A percentile compares a stretch with the other conserved stretches of the same genome.
Conservation (phyloP, 768 basidiomycete species). For the Naematelia aurantialba region DNA sequence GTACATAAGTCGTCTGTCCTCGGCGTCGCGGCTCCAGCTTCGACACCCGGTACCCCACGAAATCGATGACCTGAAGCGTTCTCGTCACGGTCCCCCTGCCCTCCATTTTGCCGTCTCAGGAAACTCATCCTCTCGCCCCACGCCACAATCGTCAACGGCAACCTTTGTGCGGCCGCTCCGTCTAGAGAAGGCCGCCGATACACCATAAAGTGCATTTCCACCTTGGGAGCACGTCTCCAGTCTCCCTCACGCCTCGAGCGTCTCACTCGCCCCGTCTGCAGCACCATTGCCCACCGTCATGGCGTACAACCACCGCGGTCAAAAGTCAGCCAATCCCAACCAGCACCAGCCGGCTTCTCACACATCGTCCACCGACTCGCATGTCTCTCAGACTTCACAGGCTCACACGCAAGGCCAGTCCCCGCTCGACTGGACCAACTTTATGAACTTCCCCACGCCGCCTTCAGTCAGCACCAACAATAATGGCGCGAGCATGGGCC, state of each 20-base stretch:
- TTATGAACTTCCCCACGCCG: conserved; percentile 40
- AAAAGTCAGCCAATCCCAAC: not conserved
- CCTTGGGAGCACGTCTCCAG: too few species aligned
- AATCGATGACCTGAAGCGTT: too few species aligned
- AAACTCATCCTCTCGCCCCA: too few species aligned
- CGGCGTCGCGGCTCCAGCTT: not conserved
- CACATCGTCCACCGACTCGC: not conserved
- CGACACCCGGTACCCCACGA: too few species aligned
- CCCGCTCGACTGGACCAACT: conserved; percentile 40
- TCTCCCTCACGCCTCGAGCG: too few species aligned
- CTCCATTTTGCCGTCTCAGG: too few species aligned
- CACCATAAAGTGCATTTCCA: too few species aligned
- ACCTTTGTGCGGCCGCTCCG: not conserved
- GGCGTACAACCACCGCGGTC: not conserved
- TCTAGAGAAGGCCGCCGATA: not conserved
- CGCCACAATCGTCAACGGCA: not conserved
- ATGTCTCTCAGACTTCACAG: not conserved
- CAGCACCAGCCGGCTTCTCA: not conserved
- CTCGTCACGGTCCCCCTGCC: too few species aligned
- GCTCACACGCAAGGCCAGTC: conserved; percentile 10
- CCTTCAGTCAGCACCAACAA: conserved; percentile 15
- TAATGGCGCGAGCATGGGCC: not conserved
- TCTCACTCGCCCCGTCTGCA: too few species aligned
- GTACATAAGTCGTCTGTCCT: not conserved
- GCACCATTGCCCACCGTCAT: too few species aligned